Conservation (phyloP, 352 stramenopile species). For the Phytophthora citrophthora region DNA sequence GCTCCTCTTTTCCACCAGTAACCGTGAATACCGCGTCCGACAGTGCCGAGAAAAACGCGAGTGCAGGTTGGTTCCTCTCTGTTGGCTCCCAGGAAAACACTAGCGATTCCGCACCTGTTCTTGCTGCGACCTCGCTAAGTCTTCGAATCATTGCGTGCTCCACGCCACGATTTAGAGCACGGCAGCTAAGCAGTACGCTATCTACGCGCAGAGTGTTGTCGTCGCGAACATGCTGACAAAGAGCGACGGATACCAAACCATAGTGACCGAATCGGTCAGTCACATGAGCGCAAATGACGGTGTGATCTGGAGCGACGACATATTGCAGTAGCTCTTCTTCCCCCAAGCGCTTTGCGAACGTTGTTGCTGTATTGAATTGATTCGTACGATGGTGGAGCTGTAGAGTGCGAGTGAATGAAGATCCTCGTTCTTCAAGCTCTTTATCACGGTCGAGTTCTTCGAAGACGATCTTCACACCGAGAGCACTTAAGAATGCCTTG, state of each 20-base stretch:
- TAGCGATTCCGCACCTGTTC: slow-evolving; percentile 18
- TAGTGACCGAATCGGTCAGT: slow-evolving; percentile 83
- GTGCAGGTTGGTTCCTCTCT: slow-evolving; percentile 64
- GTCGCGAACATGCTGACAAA: slow-evolving; percentile 33
- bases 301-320: slow-evolving; percentile 14
- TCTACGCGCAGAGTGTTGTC: slow-evolving; percentile 40
- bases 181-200: slow-evolving; percentile 78
- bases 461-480: slow-evolving; percentile 73
- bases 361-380: slow-evolving; percentile 73
- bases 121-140: slow-evolving; percentile 45
- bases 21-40: slow-evolving; percentile 23
- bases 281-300: slow-evolving; percentile 59
- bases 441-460: slow-evolving; percentile 42
- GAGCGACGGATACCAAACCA: slow-evolving; percentile 58
- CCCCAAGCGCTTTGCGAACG: slow-evolving; percentile 51
- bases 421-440: slow-evolving; percentile 21
- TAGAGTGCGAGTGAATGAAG: slow-evolving; percentile 48
- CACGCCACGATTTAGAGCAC: slow-evolving; percentile 69
- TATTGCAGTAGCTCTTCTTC: slow-evolving; percentile 38
- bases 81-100: slow-evolving; percentile 66
- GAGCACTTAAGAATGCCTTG: slow-evolving; percentile 68
- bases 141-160: slow-evolving; percentile 71
- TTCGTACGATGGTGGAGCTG: slow-evolving; percentile 81
- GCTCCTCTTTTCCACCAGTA: not conserved
- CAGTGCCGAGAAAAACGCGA: slow-evolving; percentile 58